Evolutionary conservation across 495 filamentous ascomycete genomes (phyloP), one percentile per base, ranked within the genome.

Genomic region (Neurospora hispaniola): DNA sequence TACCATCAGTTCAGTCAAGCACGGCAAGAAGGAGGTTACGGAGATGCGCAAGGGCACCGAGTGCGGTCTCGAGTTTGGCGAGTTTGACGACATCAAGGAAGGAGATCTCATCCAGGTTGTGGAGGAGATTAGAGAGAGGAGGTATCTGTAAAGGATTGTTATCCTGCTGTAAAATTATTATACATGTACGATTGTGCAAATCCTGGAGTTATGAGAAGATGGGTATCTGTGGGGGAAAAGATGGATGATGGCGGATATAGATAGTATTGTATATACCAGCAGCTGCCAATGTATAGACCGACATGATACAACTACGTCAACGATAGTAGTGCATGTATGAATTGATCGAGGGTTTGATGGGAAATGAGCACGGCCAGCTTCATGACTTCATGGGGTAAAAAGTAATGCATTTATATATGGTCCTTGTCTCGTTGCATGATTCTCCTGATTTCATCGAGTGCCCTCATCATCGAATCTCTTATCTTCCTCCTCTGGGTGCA

Each of bases 1-100:
- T 71, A 83, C 85, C 10, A 85, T 98, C 16, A 84, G 88, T 23
- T 92, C 91, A 3, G 88, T 99, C 41, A 98, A 96, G 84, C 91
- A 95, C 76, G 88, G 92, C 79, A 96, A 98, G 86, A 96, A 97
- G 76, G 93, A 97, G 78, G 90, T 94, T 8, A 84, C 84, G 9
- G 92, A 97, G 78, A 94, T 95, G 89, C 90, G 89, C 76, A 98
- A 97, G 85, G 94, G 93, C 48, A 89, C 85, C 54, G 96, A 99
- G 80, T 99, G 96, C 77, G 96, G 96, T 70, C 91, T 99, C 73
- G 89, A 86, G 44, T 97, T 99, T 77, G 88, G 91, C 44, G 98
- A 93, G 91, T 62, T 62, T 62, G 84, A 89, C 20, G 90, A 87
- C 23, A 93, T 98, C 82, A 78, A 89, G 72, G 85, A 89, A 42